Percentiles rank a stretch among this genome's conserved stretches.
Evolutionary conservation across 2,329 filamentous ascomycete species (phyloP).

Genomic region (Didymella lethalis): DNA sequence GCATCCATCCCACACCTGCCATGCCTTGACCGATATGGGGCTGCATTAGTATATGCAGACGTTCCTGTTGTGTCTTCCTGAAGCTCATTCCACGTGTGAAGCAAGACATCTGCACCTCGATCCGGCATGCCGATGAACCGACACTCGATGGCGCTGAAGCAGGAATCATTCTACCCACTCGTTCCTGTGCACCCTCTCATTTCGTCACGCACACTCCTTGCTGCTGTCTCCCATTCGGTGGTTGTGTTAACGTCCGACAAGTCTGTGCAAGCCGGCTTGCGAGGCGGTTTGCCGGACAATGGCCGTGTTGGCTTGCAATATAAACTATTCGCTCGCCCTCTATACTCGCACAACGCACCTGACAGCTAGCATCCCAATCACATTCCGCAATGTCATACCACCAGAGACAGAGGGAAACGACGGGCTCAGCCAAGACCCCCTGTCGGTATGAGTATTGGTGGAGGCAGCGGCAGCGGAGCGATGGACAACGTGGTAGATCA

Average conservation of each 20-base stretch:
- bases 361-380: slow-evolving; percentile 15
- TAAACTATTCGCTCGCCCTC: slow-evolving; percentile 28
- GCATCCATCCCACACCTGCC: slow-evolving; percentile 3
- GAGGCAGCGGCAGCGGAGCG: slow-evolving; percentile 15
- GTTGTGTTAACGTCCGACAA: slow-evolving; percentile 22
- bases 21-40: slow-evolving; percentile 21
- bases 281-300: slow-evolving; percentile 15
- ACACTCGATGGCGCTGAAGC: slow-evolving; percentile 26
- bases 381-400: slow-evolving; percentile 30
- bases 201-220: slow-evolving; percentile 33
- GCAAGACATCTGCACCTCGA: slow-evolving; percentile 24
- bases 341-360: slow-evolving; percentile 24
- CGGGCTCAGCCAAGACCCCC: slow-evolving; percentile 1
- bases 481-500: slow-evolving; percentile 10
- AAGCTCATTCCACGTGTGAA: slow-evolving; percentile 43
- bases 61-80: slow-evolving; percentile 35
- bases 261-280: slow-evolving; percentile 18
- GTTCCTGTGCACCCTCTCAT: slow-evolving; percentile 38
- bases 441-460: slow-evolving; percentile 27
- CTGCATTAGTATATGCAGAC: slow-evolving; percentile 26
- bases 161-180: slow-evolving; percentile 29
- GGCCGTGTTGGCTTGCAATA: slow-evolving; percentile 17
- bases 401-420: slow-evolving; percentile 18
- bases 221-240: slow-evolving; percentile 24
- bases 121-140: slow-evolving; percentile 29